Evolutionary conservation across 2,329 filamentous ascomycete species (phyloP), one percentile per base, ranked within the genome.

Genomic region (Lasiodiplodia citricola): DNA sequence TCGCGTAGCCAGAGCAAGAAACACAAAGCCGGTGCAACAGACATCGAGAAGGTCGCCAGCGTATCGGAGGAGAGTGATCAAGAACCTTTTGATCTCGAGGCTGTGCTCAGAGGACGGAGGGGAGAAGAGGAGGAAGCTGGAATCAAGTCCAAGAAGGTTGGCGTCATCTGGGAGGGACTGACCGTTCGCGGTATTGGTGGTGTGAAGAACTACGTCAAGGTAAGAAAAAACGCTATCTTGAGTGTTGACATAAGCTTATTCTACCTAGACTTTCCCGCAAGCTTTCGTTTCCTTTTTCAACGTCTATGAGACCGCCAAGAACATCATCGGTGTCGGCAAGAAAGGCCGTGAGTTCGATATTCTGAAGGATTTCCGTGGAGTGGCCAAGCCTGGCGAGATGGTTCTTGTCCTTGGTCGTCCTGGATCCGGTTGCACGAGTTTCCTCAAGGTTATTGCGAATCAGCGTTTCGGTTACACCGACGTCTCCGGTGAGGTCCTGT

Each of bases 201-300:
- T 38, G 85, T 87, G 66, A 89, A 90, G 73, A 94, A 93, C 77
- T 92, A 88, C 71, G 85, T 87, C 71, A 86, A 79, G 71, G 75
- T 76, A 70, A 73, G 72, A 52, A 8, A 8, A 1, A 35, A 10
- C 38, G 7, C 18, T 18, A 25, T 18, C 10, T 4, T 35, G 16
- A 3, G 4, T 2, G 25, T n/a, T 35, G 25, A 35, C 21, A 5
- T 37, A 10, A 41, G 60, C 47, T 47, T 38, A 68, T 23, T 5
- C 18, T 21, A 69, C 14, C 16, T 18, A 86, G 77, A 95, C 92
- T 0, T 95, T 96, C 73, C 92, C 92, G 0, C 88, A 94, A 77
- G 91, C 92, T 1, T 88, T 94, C 66, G 79, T 92, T 73, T 86
- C 88, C 73, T 94, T 94, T 73, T 89, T 96, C 82, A 92, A 96